Conservation (phyloP, 2,329 filamentous ascomycete species). For the Sclerotinia borealis region DNA sequence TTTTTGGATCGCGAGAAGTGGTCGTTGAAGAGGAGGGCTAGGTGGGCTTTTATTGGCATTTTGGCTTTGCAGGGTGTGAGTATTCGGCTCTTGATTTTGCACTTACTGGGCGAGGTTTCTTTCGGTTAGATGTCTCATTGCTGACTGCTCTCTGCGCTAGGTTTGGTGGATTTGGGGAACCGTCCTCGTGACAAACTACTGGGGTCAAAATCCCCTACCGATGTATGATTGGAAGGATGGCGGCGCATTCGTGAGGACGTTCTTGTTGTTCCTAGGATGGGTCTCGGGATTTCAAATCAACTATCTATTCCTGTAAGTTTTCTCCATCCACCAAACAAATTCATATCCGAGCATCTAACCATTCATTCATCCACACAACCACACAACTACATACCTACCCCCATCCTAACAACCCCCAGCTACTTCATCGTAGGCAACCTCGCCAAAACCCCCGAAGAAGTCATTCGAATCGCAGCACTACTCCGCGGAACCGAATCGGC, state of each 20-base stretch:
- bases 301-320: conserved; percentile 59
- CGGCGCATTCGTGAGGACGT: conserved; percentile 57
- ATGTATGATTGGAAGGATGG: conserved; percentile 59
- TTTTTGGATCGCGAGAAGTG: conserved; percentile 25
- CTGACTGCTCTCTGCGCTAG: background rate
- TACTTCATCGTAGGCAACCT: conserved; percentile 67
- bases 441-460: conserved; percentile 53
- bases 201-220: conserved; percentile 42
- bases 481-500: conserved; percentile 66
- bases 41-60: conserved; percentile 25
- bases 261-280: conserved; percentile 62
- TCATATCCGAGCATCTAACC: background rate
- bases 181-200: conserved; percentile 56
- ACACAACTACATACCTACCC: background rate
- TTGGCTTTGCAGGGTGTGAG: conserved; percentile 49
- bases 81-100: background rate
- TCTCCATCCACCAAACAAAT: background rate
- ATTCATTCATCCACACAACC: background rate
- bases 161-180: conserved; percentile 68
- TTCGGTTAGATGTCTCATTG: background rate
- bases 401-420: conserved; percentile 33
- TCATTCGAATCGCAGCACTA: conserved; percentile 62
- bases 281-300: conserved; percentile 65
- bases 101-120: background rate
- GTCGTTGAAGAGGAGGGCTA: conserved; percentile 24